These are phyloP conservation scores for Iris pallida DNA, from an alignment of 116 monocot genomes.

Conservation along the genomic window DNA sequence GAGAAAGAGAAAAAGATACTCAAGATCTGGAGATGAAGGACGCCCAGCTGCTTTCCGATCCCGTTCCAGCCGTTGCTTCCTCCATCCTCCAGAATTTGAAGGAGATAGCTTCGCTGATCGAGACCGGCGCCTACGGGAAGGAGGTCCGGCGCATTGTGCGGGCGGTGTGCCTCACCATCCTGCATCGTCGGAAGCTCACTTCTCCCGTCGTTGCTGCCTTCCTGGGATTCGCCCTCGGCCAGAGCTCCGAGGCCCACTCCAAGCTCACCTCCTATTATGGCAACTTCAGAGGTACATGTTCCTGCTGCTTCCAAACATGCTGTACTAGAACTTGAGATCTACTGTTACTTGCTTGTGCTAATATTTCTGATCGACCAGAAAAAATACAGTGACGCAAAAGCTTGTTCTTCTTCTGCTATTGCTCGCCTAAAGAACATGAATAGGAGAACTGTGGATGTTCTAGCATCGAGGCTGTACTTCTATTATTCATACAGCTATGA, in stretches of 20 bases:
- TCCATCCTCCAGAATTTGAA: too few species aligned
- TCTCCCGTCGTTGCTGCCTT: constrained; percentile 16
- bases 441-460: constrained; percentile 82
- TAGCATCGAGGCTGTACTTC: constrained; percentile 74
- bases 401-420: constrained; percentile 72
- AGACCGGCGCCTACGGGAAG: constrained; percentile 27
- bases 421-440: constrained; percentile 72
- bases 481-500: constrained; percentile 73
- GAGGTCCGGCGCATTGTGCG: constrained; percentile 29
- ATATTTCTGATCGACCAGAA: constrained; percentile 89
- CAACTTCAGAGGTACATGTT: constrained; percentile 43
- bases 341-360: constrained; percentile 82
- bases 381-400: constrained; percentile 84
- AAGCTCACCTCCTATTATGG: constrained; percentile 30
- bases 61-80: too few species aligned
- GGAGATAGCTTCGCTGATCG: constrained; percentile 35
- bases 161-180: constrained; percentile 23
- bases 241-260: constrained; percentile 23
- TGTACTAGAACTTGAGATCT: constrained; percentile 83
- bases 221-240: constrained; percentile 18
- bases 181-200: constrained; percentile 22
- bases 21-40: too few species aligned
- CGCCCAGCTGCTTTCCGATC: too few species aligned
- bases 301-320: constrained; percentile 47
- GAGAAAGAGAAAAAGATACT: too few species aligned